phyloP scores from a whole-genome alignment of 208 protist species.

The Phytomonas sp. region DNA sequence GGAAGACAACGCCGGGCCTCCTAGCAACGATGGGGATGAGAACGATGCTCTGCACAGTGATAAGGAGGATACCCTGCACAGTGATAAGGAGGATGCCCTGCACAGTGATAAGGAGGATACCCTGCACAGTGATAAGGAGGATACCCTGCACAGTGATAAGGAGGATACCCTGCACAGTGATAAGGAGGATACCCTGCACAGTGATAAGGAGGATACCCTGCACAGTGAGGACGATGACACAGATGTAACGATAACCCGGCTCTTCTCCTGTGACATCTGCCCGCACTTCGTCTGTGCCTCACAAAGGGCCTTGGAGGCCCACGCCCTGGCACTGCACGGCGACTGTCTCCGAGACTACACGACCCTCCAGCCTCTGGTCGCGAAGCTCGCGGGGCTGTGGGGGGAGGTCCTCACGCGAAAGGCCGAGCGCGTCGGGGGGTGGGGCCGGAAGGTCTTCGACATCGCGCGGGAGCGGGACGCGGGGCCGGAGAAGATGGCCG shows the following conservation, averaged over 20 bases:
- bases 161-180: neutral
- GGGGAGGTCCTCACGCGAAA: slow-evolving; percentile 24
- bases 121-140: slow-evolving; percentile 6
- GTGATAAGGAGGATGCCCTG: neutral
- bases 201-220: slow-evolving; percentile 13
- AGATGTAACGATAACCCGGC: neutral
- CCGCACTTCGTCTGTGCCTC: slow-evolving; percentile 38
- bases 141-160: neutral
- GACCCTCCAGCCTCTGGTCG: slow-evolving; percentile 27
- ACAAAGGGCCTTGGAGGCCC: slow-evolving; percentile 33
- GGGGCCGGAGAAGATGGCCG: slow-evolving; percentile 58
- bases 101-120: slow-evolving; percentile 5
- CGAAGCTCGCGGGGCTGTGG: slow-evolving; percentile 48
- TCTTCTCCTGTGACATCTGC: slow-evolving; percentile 77
- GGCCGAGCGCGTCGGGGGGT: slow-evolving; percentile 19
- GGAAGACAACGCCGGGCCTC: neutral
- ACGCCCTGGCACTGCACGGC: slow-evolving; percentile 51
- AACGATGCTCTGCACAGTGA: neutral
- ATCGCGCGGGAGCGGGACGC: slow-evolving; percentile 66
- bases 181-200: too few relatives aligned
- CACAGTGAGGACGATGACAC: neutral
- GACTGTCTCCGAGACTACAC: slow-evolving; percentile 44
- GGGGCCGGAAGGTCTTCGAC: slow-evolving; percentile 45
- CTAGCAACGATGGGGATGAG: neutral
- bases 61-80: neutral